These are phyloP conservation scores for Cryptococcus sp. DNA, from an alignment of 1,284 basidiomycete genomes.

Conservation along the genomic window DNA sequence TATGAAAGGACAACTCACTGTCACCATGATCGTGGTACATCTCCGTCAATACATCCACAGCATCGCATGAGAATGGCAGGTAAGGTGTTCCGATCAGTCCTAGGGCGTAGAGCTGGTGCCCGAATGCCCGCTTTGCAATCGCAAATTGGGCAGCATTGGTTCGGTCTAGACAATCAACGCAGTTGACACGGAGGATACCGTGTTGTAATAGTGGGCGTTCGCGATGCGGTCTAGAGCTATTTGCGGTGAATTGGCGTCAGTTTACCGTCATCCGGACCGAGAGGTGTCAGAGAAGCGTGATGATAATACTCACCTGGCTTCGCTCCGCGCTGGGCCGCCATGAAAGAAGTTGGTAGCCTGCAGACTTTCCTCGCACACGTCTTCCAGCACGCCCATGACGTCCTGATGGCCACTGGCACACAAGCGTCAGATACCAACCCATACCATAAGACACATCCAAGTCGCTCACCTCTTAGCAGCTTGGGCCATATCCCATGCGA, in stretches of 20 bases:
- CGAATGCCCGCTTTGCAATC: constrained; percentile 92
- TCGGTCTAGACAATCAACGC: constrained; percentile 94
- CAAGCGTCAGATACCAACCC: too few species aligned
- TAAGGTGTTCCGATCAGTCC: constrained; percentile 83
- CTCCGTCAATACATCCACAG: constrained; percentile 95
- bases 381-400: constrained; percentile 93
- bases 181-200: constrained; percentile 87
- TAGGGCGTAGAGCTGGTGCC: constrained; percentile 93
- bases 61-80: constrained; percentile 90
- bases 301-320: constrained; percentile 27
- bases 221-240: constrained; percentile 61
- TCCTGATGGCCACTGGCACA: constrained; percentile 83
- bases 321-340: constrained; percentile 52
- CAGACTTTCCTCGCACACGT: constrained; percentile 91
- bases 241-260: too few species aligned
- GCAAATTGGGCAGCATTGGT: constrained; percentile 99
- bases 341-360: constrained; percentile 94
- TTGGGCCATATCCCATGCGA: constrained; percentile 94
- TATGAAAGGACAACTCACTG: constrained; percentile 59
- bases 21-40: constrained; percentile 99
- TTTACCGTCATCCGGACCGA: too few species aligned
- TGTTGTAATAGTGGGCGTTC: constrained; percentile 78
- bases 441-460: too few species aligned
- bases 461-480: constrained; percentile 66
- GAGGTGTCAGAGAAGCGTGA: neutral